Evolutionary conservation across 306 rosid genomes (phyloP), one percentile per base, ranked within the genome.

Genomic region (Clitoria ternatea): DNA sequence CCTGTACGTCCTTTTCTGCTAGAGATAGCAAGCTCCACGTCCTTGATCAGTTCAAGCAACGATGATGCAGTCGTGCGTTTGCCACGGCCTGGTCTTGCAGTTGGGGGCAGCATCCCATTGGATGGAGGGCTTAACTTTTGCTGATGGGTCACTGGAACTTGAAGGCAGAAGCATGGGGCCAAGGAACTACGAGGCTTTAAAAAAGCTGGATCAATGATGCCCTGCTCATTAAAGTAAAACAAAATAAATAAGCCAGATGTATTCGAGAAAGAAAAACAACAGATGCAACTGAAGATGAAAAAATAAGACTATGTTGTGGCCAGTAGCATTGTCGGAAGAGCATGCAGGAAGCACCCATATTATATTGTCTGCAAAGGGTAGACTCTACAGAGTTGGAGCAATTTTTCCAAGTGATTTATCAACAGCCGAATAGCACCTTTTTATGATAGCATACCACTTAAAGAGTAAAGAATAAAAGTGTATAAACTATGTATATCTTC

Each of bases 131-230:
- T 89, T 30, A 81, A 82, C 52, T 85, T 87, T 70, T 82, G 96
- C 85, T 70, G 90, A 49, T 73, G 81, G 6, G 87, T 49, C 11
- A 22, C 43, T 6, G 96, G 89, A 69, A 91, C 82, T 54, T 89
- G 82, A 69, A 95, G 96, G 90, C 99, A 95, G 82, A 91, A 87
- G 89, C 99, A 95, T 4, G 96, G 88, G 15, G 80, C 17, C 85
- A 80, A 80, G 2, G 86, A 89, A 66, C 61, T 66, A 4, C 96
- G 97, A 43, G 96, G 97, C 85, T 84, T 91, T 2, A 85, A 83
- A 77, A 91, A 95, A 9, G 99, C 96, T 4, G 74, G 82, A 57
- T 91, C 96, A 47, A 91, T 68, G 61, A 89, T 63, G 30, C 99
- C 99, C 99, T 95, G 81, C 26, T 11, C 80, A 73, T 20, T 10